These are phyloP conservation scores for Apiosordaria backusii DNA, from an alignment of 495 filamentous ascomycete species.

Conservation along the genomic window DNA sequence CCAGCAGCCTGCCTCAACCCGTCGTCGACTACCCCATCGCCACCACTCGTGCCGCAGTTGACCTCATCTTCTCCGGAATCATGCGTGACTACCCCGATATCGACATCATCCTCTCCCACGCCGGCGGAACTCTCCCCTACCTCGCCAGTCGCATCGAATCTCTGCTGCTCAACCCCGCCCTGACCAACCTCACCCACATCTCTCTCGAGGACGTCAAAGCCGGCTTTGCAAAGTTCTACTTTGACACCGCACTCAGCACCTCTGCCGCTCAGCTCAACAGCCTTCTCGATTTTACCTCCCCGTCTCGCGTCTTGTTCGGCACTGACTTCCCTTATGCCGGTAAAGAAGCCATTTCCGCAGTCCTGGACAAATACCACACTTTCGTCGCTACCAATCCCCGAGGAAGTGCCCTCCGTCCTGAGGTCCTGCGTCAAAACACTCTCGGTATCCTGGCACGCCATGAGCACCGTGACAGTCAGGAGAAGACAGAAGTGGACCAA, in stretches of 20 bases:
- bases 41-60: background rate
- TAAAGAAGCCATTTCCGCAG: background rate
- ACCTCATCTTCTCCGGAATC: background rate
- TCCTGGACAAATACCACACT: background rate
- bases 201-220: background rate
- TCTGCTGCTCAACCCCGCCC: background rate
- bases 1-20: background rate
- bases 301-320: background rate
- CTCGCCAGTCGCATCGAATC: background rate
- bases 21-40: background rate
- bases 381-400: background rate
- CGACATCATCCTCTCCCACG: conserved; percentile 2
- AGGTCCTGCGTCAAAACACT: background rate
- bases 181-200: background rate
- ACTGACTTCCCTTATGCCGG: background rate
- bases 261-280: background rate
- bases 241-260: background rate
- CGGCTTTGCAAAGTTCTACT: background rate
- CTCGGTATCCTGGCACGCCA: background rate
- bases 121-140: background rate
- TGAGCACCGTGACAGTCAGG: no score
- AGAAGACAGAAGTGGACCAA: no score
- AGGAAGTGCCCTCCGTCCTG: background rate
- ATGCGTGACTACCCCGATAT: background rate
- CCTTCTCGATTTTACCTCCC: background rate